Percentiles rank a stretch among this genome's conserved stretches.
Evolutionary conservation across 176 grass and related monocot species (phyloP).

Genomic region (Luzula sylvatica): DNA sequence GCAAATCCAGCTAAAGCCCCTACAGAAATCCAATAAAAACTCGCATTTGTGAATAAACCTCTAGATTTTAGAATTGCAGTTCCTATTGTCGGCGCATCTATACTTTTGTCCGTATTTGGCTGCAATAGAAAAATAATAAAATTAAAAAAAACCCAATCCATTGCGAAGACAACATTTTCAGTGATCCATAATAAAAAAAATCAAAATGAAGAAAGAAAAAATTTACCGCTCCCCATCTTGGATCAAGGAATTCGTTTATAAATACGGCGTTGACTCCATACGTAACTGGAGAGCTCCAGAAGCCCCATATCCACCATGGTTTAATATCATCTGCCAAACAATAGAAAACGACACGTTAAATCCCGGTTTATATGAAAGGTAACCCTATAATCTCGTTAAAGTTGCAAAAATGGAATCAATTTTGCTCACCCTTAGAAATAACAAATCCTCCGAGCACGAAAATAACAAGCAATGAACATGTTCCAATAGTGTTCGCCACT

Average conservation of each 20-base stretch:
- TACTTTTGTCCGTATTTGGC: constrained; percentile 45
- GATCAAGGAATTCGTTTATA: constrained; percentile 79
- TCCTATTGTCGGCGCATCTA: constrained; percentile 56
- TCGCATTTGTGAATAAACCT: constrained; percentile 48
- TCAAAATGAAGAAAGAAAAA: constrained; percentile 15
- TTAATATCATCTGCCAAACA: constrained; percentile 59
- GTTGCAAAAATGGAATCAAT: background rate
- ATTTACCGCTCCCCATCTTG: constrained; percentile 56
- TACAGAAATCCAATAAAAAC: constrained; percentile 68
- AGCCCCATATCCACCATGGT: constrained; percentile 95
- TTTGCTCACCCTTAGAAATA: constrained; percentile 49
- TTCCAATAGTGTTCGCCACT: constrained; percentile 65
- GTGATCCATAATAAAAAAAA: background rate
- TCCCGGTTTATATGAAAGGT: constrained; percentile 22
- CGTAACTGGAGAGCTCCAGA: constrained; percentile 85
- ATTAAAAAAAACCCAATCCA: too few species aligned
- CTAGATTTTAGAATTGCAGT: constrained; percentile 70
- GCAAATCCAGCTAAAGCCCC: constrained; percentile 51
- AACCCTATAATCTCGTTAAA: constrained; percentile 9
- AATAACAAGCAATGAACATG: constrained; percentile 46
- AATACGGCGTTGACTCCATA: constrained; percentile 80
- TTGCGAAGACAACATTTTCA: too few species aligned
- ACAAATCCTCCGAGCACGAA: constrained; percentile 87
- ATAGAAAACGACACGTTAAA: background rate
- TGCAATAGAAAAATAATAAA: constrained; percentile 19